Evolutionary conservation across 75 land plant species (phyloP).

Genomic region (Pinus taeda): DNA sequence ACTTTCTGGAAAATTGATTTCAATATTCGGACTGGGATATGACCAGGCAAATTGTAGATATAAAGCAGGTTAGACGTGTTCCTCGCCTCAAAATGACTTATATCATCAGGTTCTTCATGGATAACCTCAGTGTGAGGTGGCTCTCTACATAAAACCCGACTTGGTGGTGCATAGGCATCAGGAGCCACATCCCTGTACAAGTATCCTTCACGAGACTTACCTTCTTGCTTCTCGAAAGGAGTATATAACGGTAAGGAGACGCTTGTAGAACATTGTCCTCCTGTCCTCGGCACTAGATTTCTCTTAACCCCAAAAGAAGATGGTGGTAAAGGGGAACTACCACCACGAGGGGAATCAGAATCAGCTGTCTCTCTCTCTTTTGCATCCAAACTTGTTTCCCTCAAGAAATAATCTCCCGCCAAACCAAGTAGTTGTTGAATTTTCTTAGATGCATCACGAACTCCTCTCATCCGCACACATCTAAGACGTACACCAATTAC

Average conservation of each 20-base stretch:
- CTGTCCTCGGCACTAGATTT: slow-evolving; percentile 3
- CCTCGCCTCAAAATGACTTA: slow-evolving; percentile 4
- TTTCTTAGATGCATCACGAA: slow-evolving; percentile 23
- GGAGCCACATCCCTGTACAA: slow-evolving; percentile 6
- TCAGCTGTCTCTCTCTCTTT: background rate
- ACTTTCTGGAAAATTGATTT: slow-evolving; percentile 19
- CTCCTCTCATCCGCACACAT: slow-evolving; percentile 25
- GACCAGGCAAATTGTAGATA: slow-evolving; percentile 25
- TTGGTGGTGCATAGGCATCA: background rate
- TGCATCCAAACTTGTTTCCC: slow-evolving; percentile 9
- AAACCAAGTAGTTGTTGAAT: slow-evolving; percentile 19
- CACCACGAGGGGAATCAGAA: background rate
- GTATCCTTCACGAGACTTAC: slow-evolving; percentile 2
- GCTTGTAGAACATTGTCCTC: slow-evolving; percentile 3
- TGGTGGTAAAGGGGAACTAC: background rate
- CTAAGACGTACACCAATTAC: slow-evolving; percentile 27
- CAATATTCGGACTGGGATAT: slow-evolving; percentile 13
- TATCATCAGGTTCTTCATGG: slow-evolving; percentile 6
- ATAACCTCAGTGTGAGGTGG: background rate
- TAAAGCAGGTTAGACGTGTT: slow-evolving; percentile 9
- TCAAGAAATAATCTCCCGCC: slow-evolving; percentile 18
- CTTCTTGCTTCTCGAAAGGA: slow-evolving; percentile 3
- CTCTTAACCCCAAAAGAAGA: slow-evolving; percentile 1
- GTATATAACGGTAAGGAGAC: slow-evolving; percentile 10
- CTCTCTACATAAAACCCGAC: background rate